Conservation (phyloP, 2,329 filamentous ascomycete species). For the Fusarium citri region DNA sequence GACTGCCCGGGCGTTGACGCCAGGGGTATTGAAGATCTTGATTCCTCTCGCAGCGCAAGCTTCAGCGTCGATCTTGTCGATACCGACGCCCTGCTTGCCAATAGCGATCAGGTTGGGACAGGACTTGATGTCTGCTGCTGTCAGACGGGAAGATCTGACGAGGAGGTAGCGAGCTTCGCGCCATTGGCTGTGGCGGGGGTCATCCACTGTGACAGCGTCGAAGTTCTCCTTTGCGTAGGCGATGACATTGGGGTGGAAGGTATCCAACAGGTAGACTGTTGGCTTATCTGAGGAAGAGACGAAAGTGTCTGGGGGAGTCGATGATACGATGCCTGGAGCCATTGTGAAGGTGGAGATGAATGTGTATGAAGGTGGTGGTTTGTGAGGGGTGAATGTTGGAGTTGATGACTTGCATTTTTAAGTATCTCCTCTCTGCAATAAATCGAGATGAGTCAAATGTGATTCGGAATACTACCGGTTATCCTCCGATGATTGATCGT, state of each 20-base stretch:
- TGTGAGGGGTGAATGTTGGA: neutral
- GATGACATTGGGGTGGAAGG: constrained; percentile 52
- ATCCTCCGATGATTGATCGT: neutral
- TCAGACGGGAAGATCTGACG: constrained; percentile 52
- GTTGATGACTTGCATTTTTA: constrained; percentile 22
- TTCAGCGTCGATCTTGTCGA: constrained; percentile 58
- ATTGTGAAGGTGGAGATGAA: neutral
- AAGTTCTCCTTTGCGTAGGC: constrained; percentile 53
- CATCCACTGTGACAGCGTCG: constrained; percentile 51
- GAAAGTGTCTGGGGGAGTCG: constrained; percentile 1
- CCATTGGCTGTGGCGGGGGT: constrained; percentile 54
- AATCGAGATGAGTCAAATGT: neutral
- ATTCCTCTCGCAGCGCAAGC: constrained; percentile 55
- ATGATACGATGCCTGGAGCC: constrained; percentile 20
- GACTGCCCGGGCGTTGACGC: constrained; percentile 57
- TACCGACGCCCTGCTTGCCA: constrained; percentile 61
- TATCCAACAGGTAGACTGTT: constrained; percentile 56
- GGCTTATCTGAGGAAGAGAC: constrained; percentile 42
- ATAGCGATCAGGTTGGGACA: constrained; percentile 55
- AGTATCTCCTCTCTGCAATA: neutral
- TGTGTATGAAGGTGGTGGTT: neutral
- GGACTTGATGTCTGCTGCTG: constrained; percentile 52
- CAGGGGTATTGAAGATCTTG: constrained; percentile 61
- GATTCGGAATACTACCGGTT: neutral
- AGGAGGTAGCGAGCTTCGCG: constrained; percentile 55